Percentiles rank a stretch among this genome's conserved stretches.
These are phyloP conservation scores for Malus sylvestris DNA, from an alignment of 306 rosid genomes.

Conservation along the genomic window DNA sequence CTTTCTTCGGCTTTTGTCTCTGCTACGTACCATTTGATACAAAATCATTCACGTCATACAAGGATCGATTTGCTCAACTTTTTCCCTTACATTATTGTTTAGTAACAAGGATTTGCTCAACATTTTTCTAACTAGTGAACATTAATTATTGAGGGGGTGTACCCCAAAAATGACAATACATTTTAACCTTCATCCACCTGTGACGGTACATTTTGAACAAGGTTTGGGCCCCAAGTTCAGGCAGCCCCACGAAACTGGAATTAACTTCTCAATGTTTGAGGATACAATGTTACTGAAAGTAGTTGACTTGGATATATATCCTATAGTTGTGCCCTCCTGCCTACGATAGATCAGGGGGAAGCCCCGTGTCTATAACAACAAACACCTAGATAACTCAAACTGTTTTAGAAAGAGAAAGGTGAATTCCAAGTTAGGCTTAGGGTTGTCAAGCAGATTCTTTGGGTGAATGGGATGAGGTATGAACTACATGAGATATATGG, in stretches of 20 bases:
- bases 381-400: conserved; percentile 87
- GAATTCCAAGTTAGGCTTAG: conserved; percentile 45
- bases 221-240: conserved; percentile 95
- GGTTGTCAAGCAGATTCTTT: conserved; percentile 79
- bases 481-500: conserved; percentile 95
- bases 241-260: conserved; percentile 70
- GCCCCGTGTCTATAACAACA: conserved; percentile 24
- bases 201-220: conserved; percentile 60
- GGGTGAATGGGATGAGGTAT: conserved; percentile 80
- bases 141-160: background rate
- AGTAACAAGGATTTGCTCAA: background rate
- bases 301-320: conserved; percentile 55
- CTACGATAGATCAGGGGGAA: conserved; percentile 50
- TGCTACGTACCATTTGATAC: background rate
- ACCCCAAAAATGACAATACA: conserved; percentile 18
- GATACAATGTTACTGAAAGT: conserved; percentile 60
- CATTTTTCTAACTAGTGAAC: background rate
- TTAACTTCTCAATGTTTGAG: conserved; percentile 53
- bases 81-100: background rate
- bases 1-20: background rate
- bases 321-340: conserved; percentile 45
- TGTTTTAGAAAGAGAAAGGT: conserved; percentile 80
- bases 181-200: conserved; percentile 48
- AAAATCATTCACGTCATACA: background rate
- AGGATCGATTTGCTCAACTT: background rate